Evolutionary conservation across 164 flowering plant genomes (phyloP).

Genomic region (Echeveria elegans): DNA sequence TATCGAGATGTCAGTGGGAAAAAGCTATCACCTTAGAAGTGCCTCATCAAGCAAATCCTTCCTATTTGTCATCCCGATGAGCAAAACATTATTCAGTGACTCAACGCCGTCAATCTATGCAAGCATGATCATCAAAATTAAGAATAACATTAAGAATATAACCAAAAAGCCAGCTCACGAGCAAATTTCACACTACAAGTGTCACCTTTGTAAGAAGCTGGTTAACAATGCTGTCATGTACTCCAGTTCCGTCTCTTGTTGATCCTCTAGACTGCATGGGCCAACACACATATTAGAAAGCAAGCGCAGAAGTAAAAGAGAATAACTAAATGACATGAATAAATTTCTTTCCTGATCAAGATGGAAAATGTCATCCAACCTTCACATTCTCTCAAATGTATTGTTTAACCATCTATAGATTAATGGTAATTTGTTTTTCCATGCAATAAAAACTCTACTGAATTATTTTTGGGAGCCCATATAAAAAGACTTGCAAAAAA

Average conservation of each 20-base stretch:
- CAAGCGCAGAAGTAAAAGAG: neutral
- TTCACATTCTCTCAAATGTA: neutral
- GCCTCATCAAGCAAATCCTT: constrained; percentile 98
- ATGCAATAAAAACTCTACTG: no score
- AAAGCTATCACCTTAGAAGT: constrained; percentile 53
- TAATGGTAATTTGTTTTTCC: neutral
- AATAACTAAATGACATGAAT: neutral
- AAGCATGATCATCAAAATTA: constrained; percentile 9
- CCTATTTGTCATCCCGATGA: constrained; percentile 98
- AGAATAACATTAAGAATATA: neutral
- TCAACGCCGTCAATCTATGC: constrained; percentile 96
- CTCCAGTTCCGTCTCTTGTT: constrained; percentile 75
- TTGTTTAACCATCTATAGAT: neutral
- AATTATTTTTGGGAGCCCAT: no score
- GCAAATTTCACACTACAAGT: neutral
- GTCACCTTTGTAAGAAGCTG: constrained; percentile 68
- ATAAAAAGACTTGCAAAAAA: neutral
- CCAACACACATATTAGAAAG: neutral
- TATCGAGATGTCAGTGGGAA: neutral
- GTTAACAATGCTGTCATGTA: constrained; percentile 73
- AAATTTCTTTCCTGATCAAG: neutral
- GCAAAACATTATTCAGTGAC: constrained; percentile 88
- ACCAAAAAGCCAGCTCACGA: neutral
- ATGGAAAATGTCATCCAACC: neutral
- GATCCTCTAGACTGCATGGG: constrained; percentile 61